Evolutionary conservation across 176 grass and related monocot genomes (phyloP).

Genomic region (Paspalum vaginatum): DNA sequence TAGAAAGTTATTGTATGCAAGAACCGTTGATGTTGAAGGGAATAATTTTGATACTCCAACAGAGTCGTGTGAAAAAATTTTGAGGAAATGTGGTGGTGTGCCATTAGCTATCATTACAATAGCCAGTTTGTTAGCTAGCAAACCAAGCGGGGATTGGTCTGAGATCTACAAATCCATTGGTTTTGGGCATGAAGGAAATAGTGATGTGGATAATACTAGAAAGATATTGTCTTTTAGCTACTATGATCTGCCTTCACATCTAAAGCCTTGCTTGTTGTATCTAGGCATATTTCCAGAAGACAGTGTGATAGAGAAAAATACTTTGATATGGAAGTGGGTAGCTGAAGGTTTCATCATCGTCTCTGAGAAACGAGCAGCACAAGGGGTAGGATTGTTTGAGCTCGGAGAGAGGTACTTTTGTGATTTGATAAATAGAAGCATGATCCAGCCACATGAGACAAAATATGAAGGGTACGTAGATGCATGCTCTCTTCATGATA

Average conservation of each 20-base stretch:
- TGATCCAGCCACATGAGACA: not conserved
- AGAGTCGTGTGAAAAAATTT: not conserved
- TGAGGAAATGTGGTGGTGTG: not conserved
- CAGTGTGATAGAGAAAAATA: not conserved
- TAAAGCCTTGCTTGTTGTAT: not conserved
- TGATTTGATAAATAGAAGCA: not conserved
- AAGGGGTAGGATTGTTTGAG: not conserved
- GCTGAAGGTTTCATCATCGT: not conserved
- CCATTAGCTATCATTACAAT: not conserved
- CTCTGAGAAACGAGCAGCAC: not conserved
- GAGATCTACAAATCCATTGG: not conserved
- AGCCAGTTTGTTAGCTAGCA: not conserved
- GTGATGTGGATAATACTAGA: not conserved
- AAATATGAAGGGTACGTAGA: not conserved
- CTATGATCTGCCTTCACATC: not conserved
- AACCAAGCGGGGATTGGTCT: not conserved
- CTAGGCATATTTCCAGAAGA: not conserved
- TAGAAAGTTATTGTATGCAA: not conserved
- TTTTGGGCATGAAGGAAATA: not conserved
- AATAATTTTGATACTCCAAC: not conserved
- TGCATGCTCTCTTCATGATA: slow-evolving; percentile 14
- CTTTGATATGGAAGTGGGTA: not conserved
- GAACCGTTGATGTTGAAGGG: not conserved
- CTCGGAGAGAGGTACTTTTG: not conserved
- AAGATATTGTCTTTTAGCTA: not conserved